Conservation (phyloP, 768 basidiomycete species). For the Suillus cothurnatus region DNA sequence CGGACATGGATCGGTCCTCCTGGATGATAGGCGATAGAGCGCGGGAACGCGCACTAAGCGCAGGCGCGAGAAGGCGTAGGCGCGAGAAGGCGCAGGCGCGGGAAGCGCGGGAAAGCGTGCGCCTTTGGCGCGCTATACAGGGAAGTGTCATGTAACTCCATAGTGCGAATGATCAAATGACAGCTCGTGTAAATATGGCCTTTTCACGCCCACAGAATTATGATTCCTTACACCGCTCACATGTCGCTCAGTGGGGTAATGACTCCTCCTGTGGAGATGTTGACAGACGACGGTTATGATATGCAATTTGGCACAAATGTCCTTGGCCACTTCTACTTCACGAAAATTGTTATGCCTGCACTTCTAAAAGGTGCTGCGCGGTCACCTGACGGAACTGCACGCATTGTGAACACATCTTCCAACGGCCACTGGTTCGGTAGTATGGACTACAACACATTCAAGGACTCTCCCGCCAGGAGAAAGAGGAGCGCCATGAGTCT, state of each 20-base stretch:
- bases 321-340: slow-evolving; percentile 11
- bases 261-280: slow-evolving; percentile 30
- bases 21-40: no score
- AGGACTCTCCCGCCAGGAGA: slow-evolving; percentile 26
- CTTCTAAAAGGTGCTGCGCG: slow-evolving; percentile 32
- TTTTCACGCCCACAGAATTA: no score
- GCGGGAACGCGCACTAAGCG: no score
- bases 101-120: no score
- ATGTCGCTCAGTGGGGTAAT: slow-evolving; percentile 26
- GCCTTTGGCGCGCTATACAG: no score
- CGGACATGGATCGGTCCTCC: no score
- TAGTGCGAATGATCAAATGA: no score
- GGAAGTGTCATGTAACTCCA: no score
- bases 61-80: no score
- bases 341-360: slow-evolving; percentile 34
- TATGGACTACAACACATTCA: slow-evolving; percentile 31
- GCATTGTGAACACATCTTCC: slow-evolving; percentile 40
- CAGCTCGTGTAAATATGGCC: no score
- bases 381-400: slow-evolving; percentile 33
- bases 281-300: slow-evolving; percentile 30
- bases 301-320: slow-evolving; percentile 28
- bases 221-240: no score
- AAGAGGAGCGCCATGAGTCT: slow-evolving; percentile 2
- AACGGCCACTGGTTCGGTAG: slow-evolving; percentile 23
- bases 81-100: no score